Evolutionary conservation across 345 rosid species (phyloP), one percentile per base, ranked within the genome.

Genomic region (Corchorus capsularis): DNA sequence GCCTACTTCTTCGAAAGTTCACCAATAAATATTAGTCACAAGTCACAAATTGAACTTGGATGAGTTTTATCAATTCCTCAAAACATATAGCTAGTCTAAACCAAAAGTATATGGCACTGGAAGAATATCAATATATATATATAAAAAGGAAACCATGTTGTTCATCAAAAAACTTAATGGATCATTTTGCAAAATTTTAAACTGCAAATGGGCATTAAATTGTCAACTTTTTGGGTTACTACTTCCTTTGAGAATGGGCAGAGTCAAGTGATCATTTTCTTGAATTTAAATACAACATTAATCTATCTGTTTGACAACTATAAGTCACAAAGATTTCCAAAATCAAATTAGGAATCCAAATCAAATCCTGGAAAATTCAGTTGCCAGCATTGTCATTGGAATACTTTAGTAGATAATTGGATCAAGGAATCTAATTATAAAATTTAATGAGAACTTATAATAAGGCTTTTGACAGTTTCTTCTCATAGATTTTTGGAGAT

Each of bases 401-500:
- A 61, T 61, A 13, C 32, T 61, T 14, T 61, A 61, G 8, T 45
- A 6, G 43, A 45, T 8, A 45, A 45, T 45, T 45, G 47, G 47
- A 45, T 34, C n/a, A 2, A 37, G 56, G 72, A 68, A 68, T 68
- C 56, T 15, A 0, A 4, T 4, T 2, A 47, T 46, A 46, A 13
- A 46, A 27, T 68, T 47, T 49, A 27, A 47, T 49, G 3, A 27
- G 56, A 46, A 66, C 34, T 66, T 45, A 5, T 39, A 6, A 27
- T 27, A 27, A 27, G 43, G 12, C 34, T 35, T 45, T 66, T 11
- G 71, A 66, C 71, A 12, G 54, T 46, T 45, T 66, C 71, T 20
- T 66, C 71, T 46, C 71, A 46, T 20, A 20, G 71, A 66, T 45
- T 45, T 19, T 66, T 46, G 71, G 71, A 66, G 71, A 66, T 66